Evolutionary conservation across 2,329 filamentous ascomycete species (phyloP), one percentile per base, ranked within the genome.

Genomic region (Fusarium annulatum): DNA sequence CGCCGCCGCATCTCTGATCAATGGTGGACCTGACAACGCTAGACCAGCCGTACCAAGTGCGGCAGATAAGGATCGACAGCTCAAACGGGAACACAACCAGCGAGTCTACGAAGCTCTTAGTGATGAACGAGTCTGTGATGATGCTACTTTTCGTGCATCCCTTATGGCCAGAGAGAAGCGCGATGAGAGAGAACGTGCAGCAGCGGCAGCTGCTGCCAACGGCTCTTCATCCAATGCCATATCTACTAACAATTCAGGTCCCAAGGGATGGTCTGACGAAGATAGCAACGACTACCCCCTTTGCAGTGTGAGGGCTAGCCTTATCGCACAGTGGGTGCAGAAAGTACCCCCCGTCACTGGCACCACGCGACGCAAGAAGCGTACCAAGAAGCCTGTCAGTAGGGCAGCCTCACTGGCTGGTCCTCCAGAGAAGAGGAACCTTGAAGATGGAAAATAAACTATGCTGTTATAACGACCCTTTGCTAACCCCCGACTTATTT

Each of bases 231-330:
- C 59, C 23, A 33, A 56, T 30, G 30, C n/a, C 28, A 33, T 39
- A 33, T 41, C 58, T 15, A 57, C 45, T 23, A 52, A 43, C 16
- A 60, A 61, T 36, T 39, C 67, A 33, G 68, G 71, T 3, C 76
- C 77, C 16, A 91, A 90, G 76, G 83, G 89, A 14, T 92, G 90
- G 90, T 87, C 88, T 9, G 86, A 89, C 63, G 91, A 92, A 59
- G 89, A 92, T 67, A 88, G 87, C 2, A 90, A 89, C 76, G 92
- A 94, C 72, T 93, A 93, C 79, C 89, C 90, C 5, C 90, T 94
- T 71, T 86, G 88, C 23, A 93, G 92, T 3, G 91, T 93, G 71
- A 87, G 93, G 28, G 93, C 93, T 1, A 87, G 90, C 53, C 88
- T 89, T 23, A 89, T 96, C 65, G 88, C 90, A 2, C 83, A 88